Base-by-base conservation (phyloP, 306 rosid species). In the Hippophae tibetana region DNA sequence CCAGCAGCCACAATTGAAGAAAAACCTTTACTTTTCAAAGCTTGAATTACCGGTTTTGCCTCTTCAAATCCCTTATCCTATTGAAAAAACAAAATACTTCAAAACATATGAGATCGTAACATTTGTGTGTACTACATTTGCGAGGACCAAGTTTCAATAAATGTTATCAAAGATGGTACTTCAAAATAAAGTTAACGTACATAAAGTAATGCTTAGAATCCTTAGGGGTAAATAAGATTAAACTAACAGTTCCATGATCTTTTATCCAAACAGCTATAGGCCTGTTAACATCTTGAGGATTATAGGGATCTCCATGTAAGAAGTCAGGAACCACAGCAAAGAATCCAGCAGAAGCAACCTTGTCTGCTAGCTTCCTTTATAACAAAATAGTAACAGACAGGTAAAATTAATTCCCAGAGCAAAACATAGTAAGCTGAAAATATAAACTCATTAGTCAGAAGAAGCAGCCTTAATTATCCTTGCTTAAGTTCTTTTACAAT, bases 251-350 rank as follows among this genome's bases (percentile, higher is more conserved):
- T 60, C 57, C 66, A 67, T 86, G 89, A 62, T 67, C 74, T 50
- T 73, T 64, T 3, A 4, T 0, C 94, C 86, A 52, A 66, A 58
- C 3, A 66, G 57, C 26, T 6, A 72, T 12, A 57, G 76, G 78
- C 47, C 80, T 48, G 5, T 67, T 43, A 43, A 40, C 55, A 53
- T 76, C 71, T 61, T 18, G 18, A 58, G 52, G 63, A 18, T 18
- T 61, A 58, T 2, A 85, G 52, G 96, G 96, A 62, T 82, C 81
- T 43, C 79, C 81, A 42, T 66, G 57, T 2, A 82, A 70, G 64
- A 78, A 78, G 77, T 80, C 89, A 23, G 94, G 94, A 73, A 82
- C 81, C 52, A 77, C 78, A 62, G 78, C 94, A 43, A 78, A 76
- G 72, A 71, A 78, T 49, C 83, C 85, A 42, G 81, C 47, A 3